Evolutionary conservation across 139 green algal species (phyloP).

Genomic region (Picochlorum sp.): DNA sequence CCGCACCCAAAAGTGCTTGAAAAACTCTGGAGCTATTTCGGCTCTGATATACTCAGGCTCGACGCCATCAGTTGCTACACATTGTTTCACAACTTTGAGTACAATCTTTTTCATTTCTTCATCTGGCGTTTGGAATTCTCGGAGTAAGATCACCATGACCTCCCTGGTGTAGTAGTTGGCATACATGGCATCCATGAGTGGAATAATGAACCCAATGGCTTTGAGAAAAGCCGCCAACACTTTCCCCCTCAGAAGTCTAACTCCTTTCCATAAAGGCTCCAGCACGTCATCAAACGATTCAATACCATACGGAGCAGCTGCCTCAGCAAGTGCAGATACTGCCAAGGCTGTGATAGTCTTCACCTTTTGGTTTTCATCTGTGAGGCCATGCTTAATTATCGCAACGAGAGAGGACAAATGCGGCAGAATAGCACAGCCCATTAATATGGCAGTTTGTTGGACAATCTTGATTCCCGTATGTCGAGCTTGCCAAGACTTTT

Average conservation of each 20-base stretch:
- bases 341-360: constrained; percentile 95
- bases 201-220: constrained; percentile 96
- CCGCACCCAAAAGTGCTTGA: constrained; percentile 94
- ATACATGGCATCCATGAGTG: constrained; percentile 97
- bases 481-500: constrained; percentile 47
- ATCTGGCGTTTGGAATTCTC: constrained; percentile 96
- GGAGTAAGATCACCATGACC: constrained; percentile 86
- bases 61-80: constrained; percentile 91
- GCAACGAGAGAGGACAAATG: constrained; percentile 93
- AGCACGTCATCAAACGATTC: constrained; percentile 98
- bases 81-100: constrained; percentile 98
- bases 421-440: constrained; percentile 94
- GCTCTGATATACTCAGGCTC: constrained; percentile 84
- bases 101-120: constrained; percentile 99
- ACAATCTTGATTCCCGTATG: constrained; percentile 99
- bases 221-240: constrained; percentile 85
- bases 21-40: constrained; percentile 92
- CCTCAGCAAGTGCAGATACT: constrained; percentile 91
- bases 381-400: constrained; percentile 90
- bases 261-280: constrained; percentile 96
- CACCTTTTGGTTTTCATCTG: constrained; percentile 78
- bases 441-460: constrained; percentile 97
- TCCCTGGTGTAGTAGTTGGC: constrained; percentile 97
- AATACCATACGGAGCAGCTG: constrained; percentile 91
- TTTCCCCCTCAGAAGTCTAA: constrained; percentile 87